Conservation (phyloP, 208 protist species). For the Trypanosomatidae sp. region DNA sequence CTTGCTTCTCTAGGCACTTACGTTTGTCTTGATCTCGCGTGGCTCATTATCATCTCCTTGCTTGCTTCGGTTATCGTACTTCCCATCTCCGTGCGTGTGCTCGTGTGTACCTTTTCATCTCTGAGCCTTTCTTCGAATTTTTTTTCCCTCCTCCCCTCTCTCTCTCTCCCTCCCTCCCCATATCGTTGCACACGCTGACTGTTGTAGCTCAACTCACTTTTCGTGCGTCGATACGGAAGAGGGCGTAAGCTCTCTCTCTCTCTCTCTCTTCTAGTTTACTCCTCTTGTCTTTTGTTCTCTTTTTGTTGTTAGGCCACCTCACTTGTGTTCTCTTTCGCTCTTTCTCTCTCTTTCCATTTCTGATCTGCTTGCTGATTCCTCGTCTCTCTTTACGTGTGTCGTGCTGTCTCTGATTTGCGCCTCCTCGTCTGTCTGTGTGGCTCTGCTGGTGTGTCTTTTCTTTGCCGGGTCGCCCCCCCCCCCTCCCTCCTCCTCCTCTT, state of each 20-base stretch:
- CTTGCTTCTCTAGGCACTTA: not conserved
- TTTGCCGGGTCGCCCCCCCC: no score
- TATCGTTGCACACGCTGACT: not conserved
- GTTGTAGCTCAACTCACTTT: not conserved
- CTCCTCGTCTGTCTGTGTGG: not conserved
- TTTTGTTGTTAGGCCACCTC: not conserved
- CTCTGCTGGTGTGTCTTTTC: no score
- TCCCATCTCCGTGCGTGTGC: slow-evolving; percentile 4
- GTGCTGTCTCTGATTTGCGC: not conserved
- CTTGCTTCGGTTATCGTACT: slow-evolving; percentile 9
- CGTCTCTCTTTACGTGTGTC: not conserved
- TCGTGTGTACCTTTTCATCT: not conserved
- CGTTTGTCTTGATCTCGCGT: not conserved
- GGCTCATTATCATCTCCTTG: not conserved
- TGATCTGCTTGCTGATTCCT: not conserved
- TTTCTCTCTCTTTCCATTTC: not conserved
- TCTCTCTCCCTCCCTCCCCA: not conserved
- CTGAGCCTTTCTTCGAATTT: not conserved
- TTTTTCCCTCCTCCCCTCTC: not conserved
- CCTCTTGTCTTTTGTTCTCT: not conserved
- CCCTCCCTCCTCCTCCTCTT: not conserved
- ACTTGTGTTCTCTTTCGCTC: not conserved
- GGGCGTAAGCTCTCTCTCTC: not conserved
- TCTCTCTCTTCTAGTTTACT: not conserved
- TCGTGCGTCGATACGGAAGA: not conserved